Percentiles rank a stretch among this genome's conserved stretches.
phyloP scores from a whole-genome alignment of 257 asterid species.

The Jacaranda copaia region DNA sequence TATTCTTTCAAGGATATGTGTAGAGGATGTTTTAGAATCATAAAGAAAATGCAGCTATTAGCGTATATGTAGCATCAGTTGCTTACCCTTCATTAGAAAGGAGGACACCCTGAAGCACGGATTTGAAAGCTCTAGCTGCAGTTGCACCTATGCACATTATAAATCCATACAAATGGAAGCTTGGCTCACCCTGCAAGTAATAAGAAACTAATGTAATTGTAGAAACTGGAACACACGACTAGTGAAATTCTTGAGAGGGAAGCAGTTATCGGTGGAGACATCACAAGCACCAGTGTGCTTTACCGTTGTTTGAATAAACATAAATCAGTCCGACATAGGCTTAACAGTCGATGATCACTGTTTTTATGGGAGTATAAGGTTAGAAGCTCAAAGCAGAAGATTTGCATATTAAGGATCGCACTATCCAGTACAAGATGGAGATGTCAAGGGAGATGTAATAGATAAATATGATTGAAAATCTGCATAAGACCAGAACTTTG shows the following conservation, averaged over 20 bases:
- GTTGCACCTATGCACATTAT: conserved; percentile 93
- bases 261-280: not conserved
- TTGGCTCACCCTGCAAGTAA: conserved; percentile 86
- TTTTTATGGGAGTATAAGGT: not conserved
- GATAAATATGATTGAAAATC: too few relatives aligned
- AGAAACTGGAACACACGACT: conserved; percentile 18
- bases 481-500: too few relatives aligned
- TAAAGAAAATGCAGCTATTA: not conserved
- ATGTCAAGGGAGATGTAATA: too few relatives aligned
- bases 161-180: conserved; percentile 90
- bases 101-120: conserved; percentile 94
- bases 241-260: not conserved
- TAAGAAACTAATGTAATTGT: conserved; percentile 21
- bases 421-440: too few relatives aligned
- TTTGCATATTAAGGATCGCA: too few relatives aligned
- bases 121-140: conserved; percentile 98
- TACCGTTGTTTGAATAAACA: too few relatives aligned
- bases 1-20: not conserved
- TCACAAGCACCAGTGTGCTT: not conserved
- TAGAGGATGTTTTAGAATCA: not conserved
- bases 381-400: not conserved
- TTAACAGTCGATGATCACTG: not conserved
- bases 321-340: not conserved
- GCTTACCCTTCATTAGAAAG: conserved; percentile 91
- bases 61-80: not conserved